A percentile compares a stretch with the other conserved stretches of the same genome.
Conservation (phyloP, 345 rosid species). For the Ricinus communis region DNA sequence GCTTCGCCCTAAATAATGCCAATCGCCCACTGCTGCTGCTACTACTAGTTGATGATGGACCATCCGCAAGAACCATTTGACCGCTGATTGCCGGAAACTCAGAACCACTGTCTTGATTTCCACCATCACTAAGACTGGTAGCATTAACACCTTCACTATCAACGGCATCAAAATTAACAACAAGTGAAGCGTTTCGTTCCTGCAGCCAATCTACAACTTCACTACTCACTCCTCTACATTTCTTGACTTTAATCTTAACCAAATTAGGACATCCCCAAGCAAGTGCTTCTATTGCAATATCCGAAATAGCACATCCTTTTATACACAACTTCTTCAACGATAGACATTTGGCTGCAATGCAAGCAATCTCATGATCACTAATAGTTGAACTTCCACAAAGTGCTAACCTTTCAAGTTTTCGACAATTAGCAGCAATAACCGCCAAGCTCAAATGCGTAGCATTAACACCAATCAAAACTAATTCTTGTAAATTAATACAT, state of each 20-base stretch:
- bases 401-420: conserved; percentile 66
- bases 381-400: conserved; percentile 69
- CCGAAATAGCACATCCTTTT: conserved; percentile 71
- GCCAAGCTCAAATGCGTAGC: conserved; percentile 59
- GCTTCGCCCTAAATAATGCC: conserved; percentile 46
- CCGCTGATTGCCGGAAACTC: conserved; percentile 29
- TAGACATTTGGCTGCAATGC: conserved; percentile 64
- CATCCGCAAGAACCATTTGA: conserved; percentile 36
- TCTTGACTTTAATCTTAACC: conserved; percentile 78
- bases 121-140: conserved; percentile 36
- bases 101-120: conserved; percentile 42
- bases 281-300: conserved; percentile 61
- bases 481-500: conserved; percentile 66
- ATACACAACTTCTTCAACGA: conserved; percentile 77
- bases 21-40: conserved; percentile 46
- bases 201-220: conserved; percentile 60
- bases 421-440: conserved; percentile 54
- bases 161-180: conserved; percentile 59
- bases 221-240: conserved; percentile 63
- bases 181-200: conserved; percentile 47
- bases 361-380: conserved; percentile 68
- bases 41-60: conserved; percentile 19
- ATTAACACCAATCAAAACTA: conserved; percentile 74
- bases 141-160: conserved; percentile 39
- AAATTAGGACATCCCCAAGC: conserved; percentile 77